Evolutionary conservation across 495 filamentous ascomycete genomes (phyloP), one percentile per base, ranked within the genome.

Genomic region (Podospora pseudopauciseta): DNA sequence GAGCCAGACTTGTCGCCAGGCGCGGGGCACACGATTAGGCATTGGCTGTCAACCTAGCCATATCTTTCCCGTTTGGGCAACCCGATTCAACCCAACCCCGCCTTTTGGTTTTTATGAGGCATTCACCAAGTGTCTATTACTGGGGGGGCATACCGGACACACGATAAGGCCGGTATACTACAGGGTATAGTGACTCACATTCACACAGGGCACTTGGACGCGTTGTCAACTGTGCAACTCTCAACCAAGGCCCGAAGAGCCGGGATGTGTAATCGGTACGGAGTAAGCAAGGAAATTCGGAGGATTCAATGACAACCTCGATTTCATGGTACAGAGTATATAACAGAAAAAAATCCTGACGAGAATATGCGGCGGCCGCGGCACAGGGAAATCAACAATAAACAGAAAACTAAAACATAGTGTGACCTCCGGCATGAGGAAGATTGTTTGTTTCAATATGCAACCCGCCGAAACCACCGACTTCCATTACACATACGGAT

Each of bases 251-350:
- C 18, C 6, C 19, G 56, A n/a, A 20, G n/a, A 27, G 19, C n/a
- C 23, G n/a, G 56, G 56, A 27, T 27, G n/a, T 27, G 1, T 58
- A 20, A 27, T 13, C 6, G 26, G 27, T 23, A 23, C 23, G 1
- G 23, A 23, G 23, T 61, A 61, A 61, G 59, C 59, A 61, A 61
- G 59, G 59, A 61, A 32, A 61, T 61, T 27, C 59, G 59, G 27
- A 61, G 26, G 59, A 28, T 61, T 61, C 27, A 18, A 13, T 61
- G 26, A 59, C 26, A 13, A 61, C 19, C 6, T 61, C 16, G 13
- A 5, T 61, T 28, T 28, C 27, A 30, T 18, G 27, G 16, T 18
- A n/a, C 16, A 28, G 16, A 28, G 23, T 26, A 23, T 34, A 30
- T 7, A 9, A n/a, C 5, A 61, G 27, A 61, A 32, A 13, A 49